A percentile compares a stretch with the other conserved stretches of the same genome.
Evolutionary conservation across 2,329 filamentous ascomycete genomes (phyloP).

Genomic region (Pseudocercospora pini-densiflorae): DNA sequence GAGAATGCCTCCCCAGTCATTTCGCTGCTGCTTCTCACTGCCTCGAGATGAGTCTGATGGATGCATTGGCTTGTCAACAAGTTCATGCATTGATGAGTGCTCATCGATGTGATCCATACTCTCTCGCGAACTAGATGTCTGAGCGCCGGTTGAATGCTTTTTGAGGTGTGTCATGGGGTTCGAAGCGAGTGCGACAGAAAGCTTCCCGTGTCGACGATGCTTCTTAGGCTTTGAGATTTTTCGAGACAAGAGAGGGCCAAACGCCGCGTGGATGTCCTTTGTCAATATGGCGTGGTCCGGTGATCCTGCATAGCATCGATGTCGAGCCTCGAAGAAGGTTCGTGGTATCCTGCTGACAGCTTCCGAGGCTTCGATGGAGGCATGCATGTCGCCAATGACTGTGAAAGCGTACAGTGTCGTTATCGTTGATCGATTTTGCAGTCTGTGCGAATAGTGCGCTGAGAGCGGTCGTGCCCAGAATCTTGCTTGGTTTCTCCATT

Average conservation of each 20-base stretch:
- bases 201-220: conserved; percentile 14
- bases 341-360: conserved; percentile 45
- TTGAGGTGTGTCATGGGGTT: conserved; percentile 17
- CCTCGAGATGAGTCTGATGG: conserved; percentile 16
- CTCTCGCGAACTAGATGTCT: conserved; percentile 14
- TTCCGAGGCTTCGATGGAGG: conserved; percentile 33
- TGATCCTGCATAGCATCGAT: conserved; percentile 50
- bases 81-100: conserved; percentile 32
- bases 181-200: conserved; percentile 13
- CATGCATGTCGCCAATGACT: conserved; percentile 39
- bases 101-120: conserved; percentile 24
- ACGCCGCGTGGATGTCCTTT: conserved; percentile 52
- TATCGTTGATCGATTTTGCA: conserved; percentile 32
- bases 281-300: conserved; percentile 52
- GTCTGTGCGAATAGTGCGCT: conserved; percentile 37
- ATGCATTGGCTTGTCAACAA: conserved; percentile 34
- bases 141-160: conserved; percentile 12
- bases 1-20: conserved; percentile 42
- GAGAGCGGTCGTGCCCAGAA: conserved; percentile 49
- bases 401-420: conserved; percentile 52
- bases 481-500: conserved; percentile 47
- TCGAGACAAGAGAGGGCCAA: conserved; percentile 44
- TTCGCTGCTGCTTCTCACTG: conserved; percentile 17
- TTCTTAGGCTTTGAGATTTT: conserved; percentile 24
- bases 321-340: conserved; percentile 50